phyloP scores from a whole-genome alignment of 768 basidiomycete genomes.

The Termitomyces titanicus region DNA sequence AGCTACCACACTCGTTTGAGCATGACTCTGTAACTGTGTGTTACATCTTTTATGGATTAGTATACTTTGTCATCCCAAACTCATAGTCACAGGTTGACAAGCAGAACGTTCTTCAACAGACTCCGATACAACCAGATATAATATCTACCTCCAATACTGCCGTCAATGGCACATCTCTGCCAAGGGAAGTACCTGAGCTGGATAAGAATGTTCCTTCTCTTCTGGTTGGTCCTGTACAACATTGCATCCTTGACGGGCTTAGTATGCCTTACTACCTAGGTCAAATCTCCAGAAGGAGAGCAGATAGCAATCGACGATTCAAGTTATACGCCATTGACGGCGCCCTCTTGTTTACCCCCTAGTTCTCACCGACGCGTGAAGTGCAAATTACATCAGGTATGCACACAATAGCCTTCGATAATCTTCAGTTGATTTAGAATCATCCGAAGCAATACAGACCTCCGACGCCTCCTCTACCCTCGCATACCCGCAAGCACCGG shows the following conservation, averaged over 20 bases:
- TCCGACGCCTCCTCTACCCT: constrained; percentile 51
- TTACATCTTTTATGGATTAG: background rate
- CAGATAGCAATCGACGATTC: background rate
- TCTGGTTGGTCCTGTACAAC: background rate
- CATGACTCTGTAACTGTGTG: background rate
- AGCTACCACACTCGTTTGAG: constrained; percentile 10
- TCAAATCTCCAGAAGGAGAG: constrained; percentile 10
- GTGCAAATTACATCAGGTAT: constrained; percentile 21
- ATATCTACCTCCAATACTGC: constrained; percentile 2
- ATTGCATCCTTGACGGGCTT: background rate
- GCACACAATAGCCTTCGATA: background rate
- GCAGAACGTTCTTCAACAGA: constrained; percentile 26
- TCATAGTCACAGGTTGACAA: constrained; percentile 31
- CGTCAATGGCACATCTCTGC: background rate
- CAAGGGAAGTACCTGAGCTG: background rate
- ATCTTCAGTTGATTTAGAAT: background rate
- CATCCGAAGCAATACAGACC: constrained; percentile 48
- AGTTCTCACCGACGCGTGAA: constrained; percentile 12
- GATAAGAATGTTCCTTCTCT: constrained; percentile 3
- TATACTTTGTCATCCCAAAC: background rate
- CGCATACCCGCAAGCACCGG: constrained; percentile 30
- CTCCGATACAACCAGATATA: constrained; percentile 4
- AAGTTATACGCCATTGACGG: constrained; percentile 2
- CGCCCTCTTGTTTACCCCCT: constrained; percentile 1
- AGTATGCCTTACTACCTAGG: background rate